phyloP scores from a whole-genome alignment of 371 early-diverging fungal species.

The Mortierella polycephala region DNA sequence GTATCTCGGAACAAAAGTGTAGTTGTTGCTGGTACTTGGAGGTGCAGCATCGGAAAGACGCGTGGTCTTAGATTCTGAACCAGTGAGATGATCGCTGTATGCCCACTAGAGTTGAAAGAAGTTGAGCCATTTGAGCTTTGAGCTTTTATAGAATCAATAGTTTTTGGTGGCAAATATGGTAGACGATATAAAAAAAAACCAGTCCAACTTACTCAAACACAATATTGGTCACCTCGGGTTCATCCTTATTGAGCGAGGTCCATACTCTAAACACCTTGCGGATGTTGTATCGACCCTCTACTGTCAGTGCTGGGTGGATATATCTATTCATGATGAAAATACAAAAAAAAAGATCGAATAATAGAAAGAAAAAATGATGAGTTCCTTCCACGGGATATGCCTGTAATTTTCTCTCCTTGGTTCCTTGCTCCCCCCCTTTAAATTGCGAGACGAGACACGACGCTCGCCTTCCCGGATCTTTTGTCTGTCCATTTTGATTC shows the following conservation, averaged over 20 bases:
- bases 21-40: slow-evolving; percentile 66
- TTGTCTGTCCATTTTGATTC: no score
- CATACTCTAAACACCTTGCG: slow-evolving; percentile 73
- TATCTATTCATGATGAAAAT: slow-evolving; percentile 24
- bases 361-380: background rate
- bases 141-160: background rate
- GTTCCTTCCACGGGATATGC: background rate
- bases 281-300: slow-evolving; percentile 66
- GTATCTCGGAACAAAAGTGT: slow-evolving; percentile 65
- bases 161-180: no score
- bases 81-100: slow-evolving; percentile 66
- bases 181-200: background rate
- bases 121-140: background rate
- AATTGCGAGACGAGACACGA: no score
- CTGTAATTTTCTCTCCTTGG: background rate
- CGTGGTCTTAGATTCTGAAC: slow-evolving; percentile 65
- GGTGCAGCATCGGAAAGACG: slow-evolving; percentile 58
- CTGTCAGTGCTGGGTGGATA: slow-evolving; percentile 66
- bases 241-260: slow-evolving; percentile 67
- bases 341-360: background rate
- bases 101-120: slow-evolving; percentile 47
- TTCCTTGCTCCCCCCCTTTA: no score
- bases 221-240: slow-evolving; percentile 65
- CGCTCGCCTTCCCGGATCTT: no score
- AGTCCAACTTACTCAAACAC: slow-evolving; percentile 60